A percentile compares a stretch with the other conserved stretches of the same genome.
phyloP scores from a whole-genome alignment of 1,284 basidiomycete species.

The Peniophora sp. region DNA sequence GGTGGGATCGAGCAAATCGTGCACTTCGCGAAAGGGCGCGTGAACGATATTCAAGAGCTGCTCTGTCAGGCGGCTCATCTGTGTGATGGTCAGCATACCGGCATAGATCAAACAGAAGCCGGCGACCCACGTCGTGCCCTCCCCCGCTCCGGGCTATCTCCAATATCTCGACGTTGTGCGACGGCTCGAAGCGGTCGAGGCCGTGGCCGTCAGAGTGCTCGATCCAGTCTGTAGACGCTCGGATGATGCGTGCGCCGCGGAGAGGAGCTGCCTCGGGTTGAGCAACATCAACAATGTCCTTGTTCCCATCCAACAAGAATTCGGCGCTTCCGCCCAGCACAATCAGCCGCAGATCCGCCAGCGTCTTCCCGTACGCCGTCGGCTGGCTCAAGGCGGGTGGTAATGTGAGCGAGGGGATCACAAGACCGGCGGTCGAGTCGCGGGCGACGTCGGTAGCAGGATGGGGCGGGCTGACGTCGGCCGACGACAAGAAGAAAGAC shows the following conservation, averaged over 20 bases:
- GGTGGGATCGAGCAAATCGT: conserved; percentile 40
- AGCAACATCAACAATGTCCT: conserved; percentile 54
- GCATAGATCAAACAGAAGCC: too few species aligned
- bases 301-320: conserved; percentile 50
- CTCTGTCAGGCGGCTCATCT: conserved; percentile 17
- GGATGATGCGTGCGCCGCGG: conserved; percentile 27
- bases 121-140: not conserved
- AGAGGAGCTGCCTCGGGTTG: conserved; percentile 41
- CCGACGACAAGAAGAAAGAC: conserved; percentile 69
- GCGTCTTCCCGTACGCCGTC: conserved; percentile 54
- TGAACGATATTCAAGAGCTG: conserved; percentile 40
- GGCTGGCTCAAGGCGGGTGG: conserved; percentile 50
- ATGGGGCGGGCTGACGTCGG: conserved; percentile 48
- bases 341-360: conserved; percentile 51
- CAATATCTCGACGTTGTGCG: conserved; percentile 52
- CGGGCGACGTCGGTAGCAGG: conserved; percentile 22
- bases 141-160: conserved; percentile 30
- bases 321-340: conserved; percentile 38
- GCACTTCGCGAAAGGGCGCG: conserved; percentile 44
- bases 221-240: conserved; percentile 62
- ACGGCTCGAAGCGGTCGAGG: conserved; percentile 54
- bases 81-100: not conserved
- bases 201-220: conserved; percentile 57
- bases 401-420: conserved; percentile 62
- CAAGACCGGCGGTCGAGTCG: conserved; percentile 38